Base-by-base conservation (phyloP, 1,139 yeast species). In the Kodamaea ohmeri region DNA sequence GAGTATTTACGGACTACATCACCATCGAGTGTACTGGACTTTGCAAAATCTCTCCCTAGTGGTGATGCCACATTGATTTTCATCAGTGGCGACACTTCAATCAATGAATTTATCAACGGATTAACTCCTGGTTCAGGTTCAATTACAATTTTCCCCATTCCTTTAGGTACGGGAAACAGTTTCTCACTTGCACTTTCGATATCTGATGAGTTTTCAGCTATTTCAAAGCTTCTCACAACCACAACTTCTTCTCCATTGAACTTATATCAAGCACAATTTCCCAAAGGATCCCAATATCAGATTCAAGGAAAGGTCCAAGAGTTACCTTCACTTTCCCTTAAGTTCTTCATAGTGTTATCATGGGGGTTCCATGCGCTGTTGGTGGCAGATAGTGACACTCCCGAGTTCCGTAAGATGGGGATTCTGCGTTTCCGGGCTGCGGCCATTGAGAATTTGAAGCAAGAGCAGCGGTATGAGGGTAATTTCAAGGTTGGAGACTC, bases 151-250 rank as follows among this genome's bases (percentile, higher is more conserved):
- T 62, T 69, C 8, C 73, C 80, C 3, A 62, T 89, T 16, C 95
- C 97, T 0, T 70, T 80, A 39, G 97, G 97, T 1, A 83, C 96
- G 0, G 97, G 96, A 0, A 89, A 89, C 54, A 89, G 95, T 6
- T 64, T 87, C 39, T 76, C 88, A 2, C 71, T 76, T 14, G 81
- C 95, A 0, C 50, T 82, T 7, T 80, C 78, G 1, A 52, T 78
- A 13, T 46, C 49, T 0, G 50, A 53, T 11, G 65, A 66, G 19
- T 59, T 71, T 2, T 52, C 68, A 4, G 64, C 67, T 0, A 66
- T 83, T 1, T 54, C 68, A 4, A 61, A 63, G 24, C 61, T 76
- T 4, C 52, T 83, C 9, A 61, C 71, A 3, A 42, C 50, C 9
- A 44, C 43, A 8, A 34, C 32, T 4, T 19, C 40, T 2, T 38